phyloP scores from a whole-genome alignment of 306 rosid genomes.

The Quercus robur region DNA sequence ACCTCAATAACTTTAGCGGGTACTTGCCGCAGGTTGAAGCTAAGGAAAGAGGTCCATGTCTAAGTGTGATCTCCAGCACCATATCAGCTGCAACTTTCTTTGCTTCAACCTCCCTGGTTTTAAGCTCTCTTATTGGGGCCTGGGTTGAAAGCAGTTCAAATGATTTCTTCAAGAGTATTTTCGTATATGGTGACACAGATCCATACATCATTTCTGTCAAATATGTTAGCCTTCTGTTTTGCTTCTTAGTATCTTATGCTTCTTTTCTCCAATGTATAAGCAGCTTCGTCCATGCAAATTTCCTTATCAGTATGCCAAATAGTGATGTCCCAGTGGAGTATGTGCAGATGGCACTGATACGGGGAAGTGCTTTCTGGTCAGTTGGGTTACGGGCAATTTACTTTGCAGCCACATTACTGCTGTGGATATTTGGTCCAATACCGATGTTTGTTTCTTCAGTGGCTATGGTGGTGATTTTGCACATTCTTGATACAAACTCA shows the following conservation, averaged over 20 bases:
- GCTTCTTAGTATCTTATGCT: background rate
- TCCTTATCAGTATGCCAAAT: background rate
- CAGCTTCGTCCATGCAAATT: background rate
- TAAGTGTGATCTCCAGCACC: background rate
- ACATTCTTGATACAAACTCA: background rate
- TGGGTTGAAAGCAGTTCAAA: background rate
- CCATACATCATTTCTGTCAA: background rate
- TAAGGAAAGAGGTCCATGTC: background rate
- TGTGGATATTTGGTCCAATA: background rate
- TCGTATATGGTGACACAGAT: background rate
- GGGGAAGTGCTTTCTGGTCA: background rate
- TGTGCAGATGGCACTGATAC: background rate
- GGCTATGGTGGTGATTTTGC: background rate
- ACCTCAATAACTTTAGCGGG: background rate
- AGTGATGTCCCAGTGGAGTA: background rate
- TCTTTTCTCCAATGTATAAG: background rate
- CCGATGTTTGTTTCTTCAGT: background rate
- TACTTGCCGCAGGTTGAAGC: background rate
- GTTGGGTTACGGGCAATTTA: background rate
- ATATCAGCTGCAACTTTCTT: background rate
- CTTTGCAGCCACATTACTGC: background rate
- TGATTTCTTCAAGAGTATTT: background rate
- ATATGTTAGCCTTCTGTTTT: background rate
- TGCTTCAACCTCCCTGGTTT: background rate
- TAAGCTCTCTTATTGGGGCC: background rate